Evolutionary conservation across 306 rosid species (phyloP).

Genomic region (Styphnolobium japonicum): DNA sequence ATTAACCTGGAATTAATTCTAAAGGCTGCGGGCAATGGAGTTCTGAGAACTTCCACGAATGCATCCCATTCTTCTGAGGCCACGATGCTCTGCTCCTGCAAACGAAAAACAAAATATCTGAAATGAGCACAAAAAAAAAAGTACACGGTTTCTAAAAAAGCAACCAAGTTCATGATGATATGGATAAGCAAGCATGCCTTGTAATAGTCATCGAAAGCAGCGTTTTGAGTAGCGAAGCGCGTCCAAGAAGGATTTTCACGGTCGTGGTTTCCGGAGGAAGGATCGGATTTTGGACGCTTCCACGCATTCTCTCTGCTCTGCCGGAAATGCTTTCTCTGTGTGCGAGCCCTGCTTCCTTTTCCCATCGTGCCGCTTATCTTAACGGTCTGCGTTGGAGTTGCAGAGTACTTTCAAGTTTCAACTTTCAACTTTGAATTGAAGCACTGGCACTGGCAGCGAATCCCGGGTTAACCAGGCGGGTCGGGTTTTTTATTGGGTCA

Average conservation of each 20-base stretch:
- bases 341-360: constrained; percentile 51
- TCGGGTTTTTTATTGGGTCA: not conserved
- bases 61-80: constrained; percentile 66
- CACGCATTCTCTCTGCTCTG: constrained; percentile 78
- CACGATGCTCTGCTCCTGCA: constrained; percentile 65
- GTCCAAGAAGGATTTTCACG: constrained; percentile 28
- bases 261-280: constrained; percentile 25
- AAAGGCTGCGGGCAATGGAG: constrained; percentile 79
- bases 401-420: too few species aligned
- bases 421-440: too few species aligned
- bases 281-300: constrained; percentile 66
- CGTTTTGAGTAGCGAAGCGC: constrained; percentile 60
- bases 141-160: too few species aligned
- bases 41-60: constrained; percentile 64
- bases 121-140: not conserved
- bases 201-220: constrained; percentile 66
- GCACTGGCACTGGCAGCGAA: not conserved
- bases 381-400: not conserved
- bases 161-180: too few species aligned
- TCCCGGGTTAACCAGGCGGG: not conserved
- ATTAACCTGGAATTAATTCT: constrained; percentile 75
- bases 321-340: constrained; percentile 71
- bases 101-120: not conserved
- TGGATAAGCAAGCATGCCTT: constrained; percentile 40
- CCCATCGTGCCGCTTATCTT: constrained; percentile 27